Conservation (phyloP, 163 green algal species). For the Scenedesmus sp. region DNA sequence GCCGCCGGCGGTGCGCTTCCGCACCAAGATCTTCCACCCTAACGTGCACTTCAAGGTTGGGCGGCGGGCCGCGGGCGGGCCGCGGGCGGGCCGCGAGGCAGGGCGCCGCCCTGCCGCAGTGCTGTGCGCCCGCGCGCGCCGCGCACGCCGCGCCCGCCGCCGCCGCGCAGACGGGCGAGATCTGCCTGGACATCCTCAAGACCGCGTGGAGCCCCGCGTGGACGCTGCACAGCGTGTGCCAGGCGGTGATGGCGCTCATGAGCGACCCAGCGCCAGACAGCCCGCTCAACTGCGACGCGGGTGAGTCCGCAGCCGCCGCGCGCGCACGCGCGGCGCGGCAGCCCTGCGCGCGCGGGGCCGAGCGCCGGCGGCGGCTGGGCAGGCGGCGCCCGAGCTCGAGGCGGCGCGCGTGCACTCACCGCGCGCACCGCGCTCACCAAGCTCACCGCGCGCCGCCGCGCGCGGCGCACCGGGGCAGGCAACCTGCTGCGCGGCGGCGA, state of each 20-base stretch:
- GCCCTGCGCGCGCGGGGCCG: background rate
- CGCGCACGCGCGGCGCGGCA: background rate
- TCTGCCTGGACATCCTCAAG: conserved; percentile 99
- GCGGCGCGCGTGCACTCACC: no score
- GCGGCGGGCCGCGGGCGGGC: background rate
- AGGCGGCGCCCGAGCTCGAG: no score
- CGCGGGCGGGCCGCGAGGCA: no score
- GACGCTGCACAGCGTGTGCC: conserved; percentile 92
- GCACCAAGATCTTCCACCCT: conserved; percentile 97
- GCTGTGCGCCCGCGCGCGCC: no score
- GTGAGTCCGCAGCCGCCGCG: conserved; percentile 49
- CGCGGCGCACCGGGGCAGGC: no score
- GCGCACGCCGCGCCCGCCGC: background rate
- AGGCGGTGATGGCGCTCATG: conserved; percentile 92
- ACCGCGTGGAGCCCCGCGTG: conserved; percentile 96
- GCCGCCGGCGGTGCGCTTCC: conserved; percentile 84
- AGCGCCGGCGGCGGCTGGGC: no score
- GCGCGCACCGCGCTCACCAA: no score
- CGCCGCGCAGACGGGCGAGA: conserved; percentile 90
- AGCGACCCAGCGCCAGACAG: conserved; percentile 89
- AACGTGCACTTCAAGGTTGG: conserved; percentile 98
- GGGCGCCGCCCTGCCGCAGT: no score
- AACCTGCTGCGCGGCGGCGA: conserved; percentile 88
- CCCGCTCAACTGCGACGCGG: conserved; percentile 96
- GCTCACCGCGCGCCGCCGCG: no score